Conservation (phyloP, 768 basidiomycete genomes). For the Tulasnella sp. region DNA sequence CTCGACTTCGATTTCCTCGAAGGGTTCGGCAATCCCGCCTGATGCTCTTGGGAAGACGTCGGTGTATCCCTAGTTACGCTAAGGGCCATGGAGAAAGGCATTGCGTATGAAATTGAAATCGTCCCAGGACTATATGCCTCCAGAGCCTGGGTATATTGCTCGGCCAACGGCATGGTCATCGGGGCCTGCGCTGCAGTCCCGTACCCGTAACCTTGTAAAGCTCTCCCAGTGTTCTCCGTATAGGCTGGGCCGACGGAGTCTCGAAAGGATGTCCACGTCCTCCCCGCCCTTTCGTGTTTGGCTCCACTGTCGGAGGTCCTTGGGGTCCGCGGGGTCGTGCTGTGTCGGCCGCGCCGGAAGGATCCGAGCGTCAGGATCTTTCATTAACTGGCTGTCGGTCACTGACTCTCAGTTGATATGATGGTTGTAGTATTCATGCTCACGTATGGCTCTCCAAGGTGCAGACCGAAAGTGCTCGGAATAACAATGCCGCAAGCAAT, state of each 20-base stretch:
- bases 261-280: background rate
- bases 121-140: background rate
- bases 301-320: background rate
- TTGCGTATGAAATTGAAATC: background rate
- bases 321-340: background rate
- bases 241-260: background rate
- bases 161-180: background rate
- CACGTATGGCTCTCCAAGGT: too few relatives aligned
- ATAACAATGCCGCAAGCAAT: too few relatives aligned
- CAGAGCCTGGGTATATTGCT: background rate
- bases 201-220: background rate
- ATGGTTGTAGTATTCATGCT: too few relatives aligned
- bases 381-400: slow-evolving; percentile 8
- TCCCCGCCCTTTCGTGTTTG: background rate
- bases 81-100: background rate
- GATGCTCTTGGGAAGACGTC: background rate
- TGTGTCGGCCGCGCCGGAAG: background rate
- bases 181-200: background rate
- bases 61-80: background rate
- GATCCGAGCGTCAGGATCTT: background rate
- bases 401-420: too few relatives aligned
- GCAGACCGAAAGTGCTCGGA: too few relatives aligned
- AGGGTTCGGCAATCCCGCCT: background rate
- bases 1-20: background rate
- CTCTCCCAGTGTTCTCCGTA: slow-evolving; percentile 4